Evolutionary conservation across 1,284 basidiomycete species (phyloP), one percentile per base, ranked within the genome.

Genomic region (Neolentinus lepideus): DNA sequence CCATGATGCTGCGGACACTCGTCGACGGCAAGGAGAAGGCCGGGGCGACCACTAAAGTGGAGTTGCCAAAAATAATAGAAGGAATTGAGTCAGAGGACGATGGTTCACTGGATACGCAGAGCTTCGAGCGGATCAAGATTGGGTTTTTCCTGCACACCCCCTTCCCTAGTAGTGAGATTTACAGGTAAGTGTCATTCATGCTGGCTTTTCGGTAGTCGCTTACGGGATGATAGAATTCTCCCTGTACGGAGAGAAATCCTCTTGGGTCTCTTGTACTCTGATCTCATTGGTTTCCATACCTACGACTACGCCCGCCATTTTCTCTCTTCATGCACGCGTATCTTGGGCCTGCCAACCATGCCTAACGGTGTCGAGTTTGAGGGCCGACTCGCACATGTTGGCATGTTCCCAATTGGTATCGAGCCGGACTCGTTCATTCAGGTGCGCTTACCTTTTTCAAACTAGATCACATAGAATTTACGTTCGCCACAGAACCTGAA

Each of bases 301-400:
- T 99, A 98, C 71, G 97, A 99, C 73, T 99, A 99, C 67, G 96
- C 96, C 1, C 93, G 97, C 25, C 96, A 99, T 72, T 99, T 99
- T 81, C 79, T 99, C 43, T 98, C 95, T 1, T 96, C 94, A 33
- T 98, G 96, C 72, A 98, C 96, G 1, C 90, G 97, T 51, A 96
- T 99, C 61, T 85, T 99, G 22, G 91, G 90, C 27, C 77, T 98
- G n/a, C 88, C 94, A 2, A 98, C 96, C 1, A 95, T 98, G 88
- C 96, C 96, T 3, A 99, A 99, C 69, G 94, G 96, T 54, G 90
- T 98, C 64, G 93, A 97, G 66, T 96, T 97, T 64, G 93, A 94
- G 64, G 94, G 94, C 19, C 88, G 94, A 19, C 85, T 97, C 60
- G 94, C 92, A 14, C 94, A 98, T 65, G 96, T 99, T 58, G 97